phyloP scores from a whole-genome alignment of 2,329 filamentous ascomycete species.

The Teratosphaeria epicoccoides region DNA sequence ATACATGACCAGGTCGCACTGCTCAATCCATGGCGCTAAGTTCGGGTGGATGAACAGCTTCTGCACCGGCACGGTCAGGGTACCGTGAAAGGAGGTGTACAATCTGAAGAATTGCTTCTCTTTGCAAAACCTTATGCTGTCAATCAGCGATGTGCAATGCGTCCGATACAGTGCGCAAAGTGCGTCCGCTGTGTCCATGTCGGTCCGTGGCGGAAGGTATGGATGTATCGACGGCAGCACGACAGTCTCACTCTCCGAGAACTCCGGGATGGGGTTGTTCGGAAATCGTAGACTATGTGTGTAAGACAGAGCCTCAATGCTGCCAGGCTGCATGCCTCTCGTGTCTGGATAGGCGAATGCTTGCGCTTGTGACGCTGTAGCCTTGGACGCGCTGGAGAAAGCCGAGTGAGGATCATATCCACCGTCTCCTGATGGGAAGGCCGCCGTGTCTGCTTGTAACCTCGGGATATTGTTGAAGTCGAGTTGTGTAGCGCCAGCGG shows the following conservation, averaged over 20 bases:
- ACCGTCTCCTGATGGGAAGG: constrained; percentile 31
- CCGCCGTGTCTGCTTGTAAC: constrained; percentile 39
- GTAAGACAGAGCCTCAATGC: constrained; percentile 42
- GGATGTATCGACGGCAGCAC: constrained; percentile 74
- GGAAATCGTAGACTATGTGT: constrained; percentile 55
- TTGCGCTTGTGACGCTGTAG: constrained; percentile 30
- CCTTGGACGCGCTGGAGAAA: background rate
- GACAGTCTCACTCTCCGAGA: constrained; percentile 58
- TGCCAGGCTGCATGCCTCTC: constrained; percentile 30
- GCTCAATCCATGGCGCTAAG: constrained; percentile 84
- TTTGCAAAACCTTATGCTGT: constrained; percentile 91
- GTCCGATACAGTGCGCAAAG: constrained; percentile 81
- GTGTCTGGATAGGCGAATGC: constrained; percentile 38
- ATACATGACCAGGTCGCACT: constrained; percentile 92
- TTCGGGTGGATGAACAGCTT: constrained; percentile 75
- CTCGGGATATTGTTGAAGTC: constrained; percentile 33
- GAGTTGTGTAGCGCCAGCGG: constrained; percentile 19
- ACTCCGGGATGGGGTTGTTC: constrained; percentile 44
- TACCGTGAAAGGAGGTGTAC: constrained; percentile 91
- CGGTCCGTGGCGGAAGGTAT: constrained; percentile 71
- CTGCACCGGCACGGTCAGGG: constrained; percentile 90
- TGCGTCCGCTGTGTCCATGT: constrained; percentile 76
- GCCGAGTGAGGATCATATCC: constrained; percentile 19
- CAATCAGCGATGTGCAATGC: constrained; percentile 88
- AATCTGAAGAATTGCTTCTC: constrained; percentile 94